Evolutionary conservation across 2,329 filamentous ascomycete species (phyloP).

Genomic region (Exutisphaerella laricina): DNA sequence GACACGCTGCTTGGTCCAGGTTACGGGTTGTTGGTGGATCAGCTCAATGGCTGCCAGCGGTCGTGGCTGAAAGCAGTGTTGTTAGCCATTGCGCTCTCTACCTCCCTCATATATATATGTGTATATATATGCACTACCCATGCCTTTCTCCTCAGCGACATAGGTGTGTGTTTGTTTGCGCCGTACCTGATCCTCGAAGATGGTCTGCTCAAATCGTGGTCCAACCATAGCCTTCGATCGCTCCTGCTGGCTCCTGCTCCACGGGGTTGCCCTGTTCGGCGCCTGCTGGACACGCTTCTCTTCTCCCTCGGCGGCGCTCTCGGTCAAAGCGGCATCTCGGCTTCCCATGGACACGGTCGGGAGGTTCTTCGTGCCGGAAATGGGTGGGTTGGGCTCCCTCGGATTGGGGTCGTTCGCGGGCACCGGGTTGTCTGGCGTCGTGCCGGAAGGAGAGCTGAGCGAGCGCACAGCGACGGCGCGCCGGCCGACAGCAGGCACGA

Average conservation of each 20-base stretch:
- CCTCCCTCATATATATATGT: neutral
- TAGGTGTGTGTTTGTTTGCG: neutral
- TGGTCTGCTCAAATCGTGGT: constrained; percentile 94
- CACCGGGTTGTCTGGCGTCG: constrained; percentile 41
- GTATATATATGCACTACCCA: too few species aligned
- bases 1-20: constrained; percentile 76
- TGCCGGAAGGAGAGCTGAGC: constrained; percentile 21
- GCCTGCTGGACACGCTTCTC: constrained; percentile 63
- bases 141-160: too few species aligned
- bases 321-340: constrained; percentile 51
- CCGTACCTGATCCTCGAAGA: constrained; percentile 79
- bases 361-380: constrained; percentile 57
- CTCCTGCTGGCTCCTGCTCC: constrained; percentile 81
- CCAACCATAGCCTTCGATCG: constrained; percentile 82
- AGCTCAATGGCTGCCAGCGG: constrained; percentile 87
- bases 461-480: constrained; percentile 12
- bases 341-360: constrained; percentile 47
- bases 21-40: constrained; percentile 91
- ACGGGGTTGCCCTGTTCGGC: constrained; percentile 74
- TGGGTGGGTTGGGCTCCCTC: constrained; percentile 40
- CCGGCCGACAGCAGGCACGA: constrained; percentile 21
- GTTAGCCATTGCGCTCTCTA: neutral
- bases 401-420: constrained; percentile 59
- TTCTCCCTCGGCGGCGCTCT: constrained; percentile 52
- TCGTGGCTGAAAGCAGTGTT: constrained; percentile 60